phyloP scores from a whole-genome alignment of 805 yeast species.

The Ogataea glucozyma region DNA sequence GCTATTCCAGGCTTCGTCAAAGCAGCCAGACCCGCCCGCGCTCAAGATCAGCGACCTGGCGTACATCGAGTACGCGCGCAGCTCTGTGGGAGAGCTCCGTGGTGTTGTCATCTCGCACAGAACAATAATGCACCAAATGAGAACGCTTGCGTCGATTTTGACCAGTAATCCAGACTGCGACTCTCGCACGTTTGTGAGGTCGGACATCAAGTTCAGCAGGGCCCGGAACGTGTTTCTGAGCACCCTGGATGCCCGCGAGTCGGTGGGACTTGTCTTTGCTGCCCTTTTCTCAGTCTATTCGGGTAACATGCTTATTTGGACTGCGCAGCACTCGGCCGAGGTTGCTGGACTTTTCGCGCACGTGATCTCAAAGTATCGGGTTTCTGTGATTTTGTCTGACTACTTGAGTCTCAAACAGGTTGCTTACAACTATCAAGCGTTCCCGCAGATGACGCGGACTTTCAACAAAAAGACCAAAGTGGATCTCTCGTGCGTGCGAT shows the following conservation, averaged over 20 bases:
- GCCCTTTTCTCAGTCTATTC: constrained; percentile 77
- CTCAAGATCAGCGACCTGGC: constrained; percentile 81
- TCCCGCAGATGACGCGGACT: constrained; percentile 81
- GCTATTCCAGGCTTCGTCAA: constrained; percentile 55
- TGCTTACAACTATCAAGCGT: constrained; percentile 87
- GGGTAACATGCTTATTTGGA: constrained; percentile 80
- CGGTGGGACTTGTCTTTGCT: constrained; percentile 86
- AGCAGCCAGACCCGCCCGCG: constrained; percentile 60
- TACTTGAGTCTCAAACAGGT: constrained; percentile 87
- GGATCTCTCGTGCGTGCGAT: constrained; percentile 75
- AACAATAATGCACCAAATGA: constrained; percentile 87
- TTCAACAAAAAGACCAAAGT: constrained; percentile 73
- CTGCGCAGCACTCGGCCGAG: constrained; percentile 71
- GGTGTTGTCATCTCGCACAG: constrained; percentile 94
- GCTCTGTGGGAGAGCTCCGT: constrained; percentile 86
- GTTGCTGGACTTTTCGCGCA: constrained; percentile 87
- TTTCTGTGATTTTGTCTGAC: constrained; percentile 78
- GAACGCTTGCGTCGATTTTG: constrained; percentile 65
- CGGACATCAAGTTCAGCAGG: constrained; percentile 48
- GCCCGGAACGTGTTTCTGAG: constrained; percentile 59
- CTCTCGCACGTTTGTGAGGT: constrained; percentile 49
- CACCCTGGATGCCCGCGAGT: constrained; percentile 68
- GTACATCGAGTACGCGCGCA: constrained; percentile 87
- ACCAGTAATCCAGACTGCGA: constrained; percentile 53
- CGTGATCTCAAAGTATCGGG: constrained; percentile 66